Base-by-base conservation (phyloP, 371 early-diverging fungal genomes). In the Apophysomyces ossiformis region DNA sequence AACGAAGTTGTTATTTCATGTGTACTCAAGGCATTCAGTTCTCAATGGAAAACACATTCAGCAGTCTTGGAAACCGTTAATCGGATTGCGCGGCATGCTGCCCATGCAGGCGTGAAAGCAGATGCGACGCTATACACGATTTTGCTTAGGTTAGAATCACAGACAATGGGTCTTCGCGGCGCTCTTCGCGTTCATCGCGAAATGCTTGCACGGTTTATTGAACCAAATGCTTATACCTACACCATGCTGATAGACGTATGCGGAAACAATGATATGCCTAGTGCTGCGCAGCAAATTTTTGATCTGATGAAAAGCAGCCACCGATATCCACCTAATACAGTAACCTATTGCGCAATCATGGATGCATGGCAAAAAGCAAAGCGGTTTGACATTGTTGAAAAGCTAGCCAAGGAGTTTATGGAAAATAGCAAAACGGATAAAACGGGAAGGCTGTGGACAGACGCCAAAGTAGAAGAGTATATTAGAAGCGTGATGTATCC, bases 221-320 rank as follows among this genome's bases (percentile, higher is more conserved):
- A 75, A 58, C 81, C 83, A 4, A 83, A 72, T 56, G 69, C 72
- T 6, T 75, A 74, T 61, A 83, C 83, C 16, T 83, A 83, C 59
- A 83, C 79, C 1, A 64, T 70, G 4, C 60, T 83, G 13, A 79
- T 83, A 9, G 62, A 72, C 43, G 50, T 68, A 5, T 83, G 79
- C 57, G 76, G 77, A 13, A 61, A 63, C 9, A 59, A 71, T 26
- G 62, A 67, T 3, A 66, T 70, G 63, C 72, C 73, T n/a, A 79
- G 78, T 46, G 73, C 73, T 13, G 81, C 81, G 5, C 70, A 76
- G 47, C 67, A 72, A 62, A 78, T 83, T 18, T 83, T 83, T 60
- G 70, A 78, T 16, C 61, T 81, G 58, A 81, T 83, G 83, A 68
- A 72, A 37, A 65, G 69, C 11, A 73, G 71, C 21, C 37, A 47